These are phyloP conservation scores for Didymella keratinophila DNA, from an alignment of 2,329 filamentous ascomycete species.

Conservation along the genomic window DNA sequence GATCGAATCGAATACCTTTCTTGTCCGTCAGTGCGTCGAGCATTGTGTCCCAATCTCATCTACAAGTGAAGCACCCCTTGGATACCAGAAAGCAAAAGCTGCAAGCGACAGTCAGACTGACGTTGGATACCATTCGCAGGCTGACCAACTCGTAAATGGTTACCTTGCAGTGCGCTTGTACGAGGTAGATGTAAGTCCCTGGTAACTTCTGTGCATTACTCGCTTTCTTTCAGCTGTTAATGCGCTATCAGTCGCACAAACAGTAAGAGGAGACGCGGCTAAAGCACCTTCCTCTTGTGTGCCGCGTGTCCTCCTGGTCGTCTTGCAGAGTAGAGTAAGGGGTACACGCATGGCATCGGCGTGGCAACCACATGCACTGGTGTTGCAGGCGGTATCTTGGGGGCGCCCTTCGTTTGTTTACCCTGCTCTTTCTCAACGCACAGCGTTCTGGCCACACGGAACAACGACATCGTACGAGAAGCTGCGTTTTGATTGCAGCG, in stretches of 20 bases:
- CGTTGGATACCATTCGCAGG: background rate
- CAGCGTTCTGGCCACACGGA: background rate
- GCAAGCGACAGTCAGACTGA: background rate
- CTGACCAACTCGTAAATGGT: background rate
- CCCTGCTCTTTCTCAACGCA: constrained; percentile 7
- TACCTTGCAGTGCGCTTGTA: background rate
- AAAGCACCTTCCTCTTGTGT: background rate
- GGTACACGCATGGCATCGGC: constrained; percentile 4
- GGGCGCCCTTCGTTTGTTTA: constrained; percentile 1
- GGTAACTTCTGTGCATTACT: background rate
- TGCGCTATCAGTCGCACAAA: constrained; percentile 6
- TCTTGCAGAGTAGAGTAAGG: constrained; percentile 7
- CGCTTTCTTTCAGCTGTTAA: constrained; percentile 8
- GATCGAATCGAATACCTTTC: background rate
- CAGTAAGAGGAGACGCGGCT: constrained; percentile 10
- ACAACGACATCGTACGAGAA: background rate
- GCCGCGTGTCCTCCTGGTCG: background rate
- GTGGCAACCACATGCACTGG: constrained; percentile 19
- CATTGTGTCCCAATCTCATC: background rate
- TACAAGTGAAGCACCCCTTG: no score
- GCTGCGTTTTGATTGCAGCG: background rate
- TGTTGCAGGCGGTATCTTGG: constrained; percentile 6
- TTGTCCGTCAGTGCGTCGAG: background rate
- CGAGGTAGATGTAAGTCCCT: background rate
- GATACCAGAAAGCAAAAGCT: background rate